Conservation (phyloP, 495 filamentous ascomycete species). For the Penicillium fimorum region DNA sequence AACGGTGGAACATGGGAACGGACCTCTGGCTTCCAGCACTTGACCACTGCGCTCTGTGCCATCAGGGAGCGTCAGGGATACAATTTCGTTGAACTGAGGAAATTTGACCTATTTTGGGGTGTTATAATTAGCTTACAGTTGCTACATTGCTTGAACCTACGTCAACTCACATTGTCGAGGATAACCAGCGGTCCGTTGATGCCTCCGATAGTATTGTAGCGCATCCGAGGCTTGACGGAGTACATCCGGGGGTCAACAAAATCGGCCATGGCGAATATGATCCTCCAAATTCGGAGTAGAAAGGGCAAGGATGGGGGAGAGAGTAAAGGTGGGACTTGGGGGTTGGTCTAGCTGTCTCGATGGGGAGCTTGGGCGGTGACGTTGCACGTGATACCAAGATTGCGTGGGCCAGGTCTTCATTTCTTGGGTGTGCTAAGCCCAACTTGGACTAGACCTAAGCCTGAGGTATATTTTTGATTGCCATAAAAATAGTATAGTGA, state of each 20-base stretch:
- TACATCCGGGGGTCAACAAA: conserved; percentile 75
- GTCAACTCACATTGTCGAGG: conserved; percentile 75
- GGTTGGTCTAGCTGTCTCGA: conserved; percentile 32
- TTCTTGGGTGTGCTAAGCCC: neutral
- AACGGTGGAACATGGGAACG: conserved; percentile 15
- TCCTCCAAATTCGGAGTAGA: conserved; percentile 20
- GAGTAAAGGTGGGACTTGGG: conserved; percentile 23
- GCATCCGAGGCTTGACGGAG: conserved; percentile 76
- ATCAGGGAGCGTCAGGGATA: conserved; percentile 92
- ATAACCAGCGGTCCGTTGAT: conserved; percentile 98
- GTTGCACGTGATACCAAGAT: conserved; percentile 23
- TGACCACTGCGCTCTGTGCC: conserved; percentile 91
- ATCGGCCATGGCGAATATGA: conserved; percentile 53
- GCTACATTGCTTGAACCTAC: neutral
- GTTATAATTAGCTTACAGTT: conserved; percentile 12
- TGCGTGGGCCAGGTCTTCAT: neutral
- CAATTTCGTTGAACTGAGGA: conserved; percentile 96
- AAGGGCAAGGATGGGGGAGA: conserved; percentile 16
- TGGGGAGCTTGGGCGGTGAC: conserved; percentile 32
- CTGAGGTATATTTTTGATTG: neutral
- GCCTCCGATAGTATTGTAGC: conserved; percentile 98
- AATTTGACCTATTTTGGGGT: conserved; percentile 75
- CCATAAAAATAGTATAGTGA: neutral
- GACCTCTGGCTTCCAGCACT: conserved; percentile 95
- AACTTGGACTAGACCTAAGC: neutral